Evolutionary conservation across 1,284 basidiomycete genomes (phyloP), one percentile per base, ranked within the genome.

Genomic region (Ustilago nuda): DNA sequence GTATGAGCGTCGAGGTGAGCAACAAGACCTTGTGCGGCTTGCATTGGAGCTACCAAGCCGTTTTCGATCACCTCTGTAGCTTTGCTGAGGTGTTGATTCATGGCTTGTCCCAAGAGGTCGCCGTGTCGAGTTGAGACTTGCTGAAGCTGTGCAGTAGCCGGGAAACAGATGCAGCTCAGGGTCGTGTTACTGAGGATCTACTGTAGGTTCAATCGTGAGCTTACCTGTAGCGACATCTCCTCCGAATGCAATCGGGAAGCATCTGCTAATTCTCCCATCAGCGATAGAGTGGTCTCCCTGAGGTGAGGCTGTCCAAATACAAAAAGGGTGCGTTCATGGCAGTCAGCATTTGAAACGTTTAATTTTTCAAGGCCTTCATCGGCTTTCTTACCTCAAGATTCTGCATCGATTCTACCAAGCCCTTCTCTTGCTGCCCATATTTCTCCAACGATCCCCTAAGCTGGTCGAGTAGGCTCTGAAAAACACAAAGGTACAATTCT

Each of bases 141-240:
- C 30, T 50, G 48, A 6, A 68, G 66, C 50, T 50, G 48, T 30
- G 43, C 8, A 13, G 32, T 13, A 7, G 15, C 15, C 6, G 7
- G 9, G n/a, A 17, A 17, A 15, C 15, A 17, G 39, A 15, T 43
- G n/a, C n/a, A 19, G 43, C 5, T 45, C n/a, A 39, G 39, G 23
- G 23, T 27, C 23, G 23, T 27, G 23, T 27, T 32, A 1, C 41
- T 46, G 15, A 27, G 5, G 1, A 27, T 2, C 8, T 36, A n/a
- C 5, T 11, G 23, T 19, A 19, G 19, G 8, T 11, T 23, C 9
- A 32, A 2, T 41, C 19, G 43, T 19, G 43, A 30, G 50, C 66
- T 67, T 50, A 67, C 66, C 56, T 68, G 60, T 7, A 19, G 30
- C 4, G 56, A 43, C 4, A 62, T n/a, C 43, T 51, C 32, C 12